These are phyloP conservation scores for Phytophthora europaea DNA, from an alignment of 352 stramenopile species.

Conservation along the genomic window DNA sequence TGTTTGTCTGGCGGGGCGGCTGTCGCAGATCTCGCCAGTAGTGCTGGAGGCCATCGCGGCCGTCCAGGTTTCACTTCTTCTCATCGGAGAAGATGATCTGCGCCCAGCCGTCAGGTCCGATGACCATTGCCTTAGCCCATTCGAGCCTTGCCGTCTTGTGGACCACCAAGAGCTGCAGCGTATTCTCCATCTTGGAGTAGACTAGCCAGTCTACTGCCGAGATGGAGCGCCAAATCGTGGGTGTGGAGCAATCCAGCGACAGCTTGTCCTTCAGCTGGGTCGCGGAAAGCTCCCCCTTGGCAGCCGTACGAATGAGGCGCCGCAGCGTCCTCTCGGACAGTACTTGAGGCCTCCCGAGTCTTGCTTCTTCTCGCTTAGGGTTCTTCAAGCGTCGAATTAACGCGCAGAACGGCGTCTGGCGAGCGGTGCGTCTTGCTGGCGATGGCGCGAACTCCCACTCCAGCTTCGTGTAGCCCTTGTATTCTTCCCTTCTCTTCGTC, in stretches of 20 bases:
- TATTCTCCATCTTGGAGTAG: not conserved
- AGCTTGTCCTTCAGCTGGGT: not conserved
- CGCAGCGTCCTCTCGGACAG: not conserved
- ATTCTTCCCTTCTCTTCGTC: too few species aligned
- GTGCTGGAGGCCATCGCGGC: not conserved
- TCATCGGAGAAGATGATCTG: conserved; percentile 1
- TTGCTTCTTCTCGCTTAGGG: too few species aligned
- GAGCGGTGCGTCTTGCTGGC: too few species aligned
- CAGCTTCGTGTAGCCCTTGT: too few species aligned
- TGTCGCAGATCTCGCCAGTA: not conserved
- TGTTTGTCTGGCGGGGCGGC: not conserved
- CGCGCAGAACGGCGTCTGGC: too few species aligned
- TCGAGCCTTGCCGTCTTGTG: not conserved
- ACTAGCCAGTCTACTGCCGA: not conserved
- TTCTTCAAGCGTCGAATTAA: too few species aligned
- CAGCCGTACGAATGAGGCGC: not conserved
- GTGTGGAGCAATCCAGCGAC: not conserved
- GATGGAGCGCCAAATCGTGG: not conserved
- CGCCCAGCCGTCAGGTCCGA: not conserved
- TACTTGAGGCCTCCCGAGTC: too few species aligned
- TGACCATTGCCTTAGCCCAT: not conserved
- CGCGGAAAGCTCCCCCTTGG: not conserved
- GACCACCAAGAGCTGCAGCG: not conserved
- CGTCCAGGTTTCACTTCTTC: not conserved
- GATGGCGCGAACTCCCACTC: too few species aligned